Evolutionary conservation across 202 grass and related monocot species (phyloP), one percentile per base, ranked within the genome.

Genomic region (Alloteropsis angusta): DNA sequence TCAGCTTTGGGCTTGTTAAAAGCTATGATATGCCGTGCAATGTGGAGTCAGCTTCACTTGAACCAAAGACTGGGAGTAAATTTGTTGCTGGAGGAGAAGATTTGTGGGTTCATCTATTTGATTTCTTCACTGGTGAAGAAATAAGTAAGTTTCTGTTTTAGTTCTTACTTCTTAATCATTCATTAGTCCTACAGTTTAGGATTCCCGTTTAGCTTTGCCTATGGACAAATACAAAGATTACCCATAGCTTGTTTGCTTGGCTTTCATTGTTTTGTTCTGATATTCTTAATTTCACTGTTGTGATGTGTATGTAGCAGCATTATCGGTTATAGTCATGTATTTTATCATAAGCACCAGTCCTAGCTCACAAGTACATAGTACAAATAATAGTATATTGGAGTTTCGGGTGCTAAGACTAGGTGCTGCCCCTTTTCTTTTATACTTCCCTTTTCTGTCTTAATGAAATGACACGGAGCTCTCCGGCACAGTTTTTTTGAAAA

Each of bases 81-180:
- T 99, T 99, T 71, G 86, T 99, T 5, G 83, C 88, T 61, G 96
- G 96, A 87, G 96, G 96, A 75, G 96, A 96, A 96, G 96, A 99
- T 65, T 83, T 99, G 90, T 99, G 96, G 92, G 72, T 99, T 76
- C 96, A 87, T 77, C 72, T 93, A 68, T 99, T 91, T 56, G 92
- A 99, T 83, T 99, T 99, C 79, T 84, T 85, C 74, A 96, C 92
- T 48, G 96, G 96, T 42, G 92, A 99, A 94, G 92, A 99, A 88
- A 91, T 96, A 80, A 79, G 96, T 93, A 91, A 87, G 88, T 71
- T 28, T 42, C 4, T 34, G 19, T 42, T 71, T 42, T 44, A 57
- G 2, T 42, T 28, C 50, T 42, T 44, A 57, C 1, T 42, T 28
- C 50, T 78, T 26, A 34, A 58, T 41, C 11, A 78, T 61, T 34